phyloP scores from a whole-genome alignment of 2,329 filamentous ascomycete species.

The Apiospora malaysiana region DNA sequence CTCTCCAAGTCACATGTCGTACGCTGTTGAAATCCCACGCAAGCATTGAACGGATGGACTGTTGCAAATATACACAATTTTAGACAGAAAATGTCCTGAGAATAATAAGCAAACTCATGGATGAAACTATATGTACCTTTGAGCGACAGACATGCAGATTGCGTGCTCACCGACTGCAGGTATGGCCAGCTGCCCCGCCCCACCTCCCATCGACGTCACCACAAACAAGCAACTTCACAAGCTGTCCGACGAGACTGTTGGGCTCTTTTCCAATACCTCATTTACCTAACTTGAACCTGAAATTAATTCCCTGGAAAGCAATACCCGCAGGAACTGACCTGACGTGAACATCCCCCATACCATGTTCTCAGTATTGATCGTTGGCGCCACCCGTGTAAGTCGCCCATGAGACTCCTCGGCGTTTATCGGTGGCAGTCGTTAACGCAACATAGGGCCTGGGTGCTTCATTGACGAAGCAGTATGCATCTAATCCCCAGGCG shows the following conservation, averaged over 20 bases:
- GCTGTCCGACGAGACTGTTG: too few species aligned
- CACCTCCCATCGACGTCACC: slow-evolving; percentile 6
- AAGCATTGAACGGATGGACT: too few species aligned
- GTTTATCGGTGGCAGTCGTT: background rate
- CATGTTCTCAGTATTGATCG: slow-evolving; percentile 62
- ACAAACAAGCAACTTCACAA: background rate
- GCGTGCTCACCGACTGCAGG: slow-evolving; percentile 3
- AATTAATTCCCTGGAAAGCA: background rate
- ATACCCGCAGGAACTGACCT: background rate
- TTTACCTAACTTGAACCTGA: background rate
- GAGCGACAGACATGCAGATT: background rate
- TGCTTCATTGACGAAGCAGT: slow-evolving; percentile 63
- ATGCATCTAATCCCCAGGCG: slow-evolving; percentile 53
- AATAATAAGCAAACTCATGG: too few species aligned
- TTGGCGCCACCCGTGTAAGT: slow-evolving; percentile 66
- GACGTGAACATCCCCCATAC: background rate
- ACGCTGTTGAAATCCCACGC: too few species aligned
- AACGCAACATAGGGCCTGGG: slow-evolving; percentile 58
- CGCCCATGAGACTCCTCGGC: background rate
- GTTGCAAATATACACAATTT: too few species aligned
- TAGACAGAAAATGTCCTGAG: too few species aligned
- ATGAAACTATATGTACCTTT: too few species aligned
- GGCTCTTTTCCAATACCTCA: background rate
- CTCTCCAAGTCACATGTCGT: too few species aligned
- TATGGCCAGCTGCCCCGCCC: slow-evolving; percentile 3